Conservation (phyloP, 2,329 filamentous ascomycete genomes). For the Trematosphaeria pertusa region DNA sequence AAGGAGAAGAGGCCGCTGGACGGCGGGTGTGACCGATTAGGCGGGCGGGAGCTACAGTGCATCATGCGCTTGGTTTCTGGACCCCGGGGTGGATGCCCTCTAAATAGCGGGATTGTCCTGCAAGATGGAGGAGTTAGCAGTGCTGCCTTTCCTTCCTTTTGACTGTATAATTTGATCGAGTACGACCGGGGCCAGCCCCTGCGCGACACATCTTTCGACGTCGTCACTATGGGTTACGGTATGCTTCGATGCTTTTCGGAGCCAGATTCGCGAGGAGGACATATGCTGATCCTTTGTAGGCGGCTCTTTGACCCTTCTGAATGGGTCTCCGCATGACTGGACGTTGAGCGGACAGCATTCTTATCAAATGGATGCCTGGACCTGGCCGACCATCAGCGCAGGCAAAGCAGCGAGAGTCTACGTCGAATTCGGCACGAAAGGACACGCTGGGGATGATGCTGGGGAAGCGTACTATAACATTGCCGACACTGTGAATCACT, state of each 20-base stretch:
- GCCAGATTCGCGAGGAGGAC: neutral
- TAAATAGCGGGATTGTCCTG: neutral
- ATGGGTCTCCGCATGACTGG: slow-evolving; percentile 51
- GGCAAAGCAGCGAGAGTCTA: slow-evolving; percentile 40
- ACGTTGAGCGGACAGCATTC: slow-evolving; percentile 34
- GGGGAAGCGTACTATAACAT: slow-evolving; percentile 46
- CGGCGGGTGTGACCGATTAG: slow-evolving; percentile 10
- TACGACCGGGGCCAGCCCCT: neutral
- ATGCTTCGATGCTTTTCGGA: neutral
- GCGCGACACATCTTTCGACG: slow-evolving; percentile 1
- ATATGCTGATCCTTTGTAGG: slow-evolving; percentile 25
- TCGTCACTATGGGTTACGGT: slow-evolving; percentile 36
- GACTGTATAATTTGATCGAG: too few relatives aligned
- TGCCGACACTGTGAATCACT: slow-evolving; percentile 35
- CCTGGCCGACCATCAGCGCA: slow-evolving; percentile 42
- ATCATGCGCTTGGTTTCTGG: neutral
- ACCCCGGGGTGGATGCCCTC: neutral
- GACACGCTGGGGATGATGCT: slow-evolving; percentile 39
- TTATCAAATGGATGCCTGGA: slow-evolving; percentile 50
- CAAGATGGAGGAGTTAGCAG: too few relatives aligned
- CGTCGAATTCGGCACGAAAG: slow-evolving; percentile 40
- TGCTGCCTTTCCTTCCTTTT: neutral
- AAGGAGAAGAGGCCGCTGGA: neutral
- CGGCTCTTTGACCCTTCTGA: slow-evolving; percentile 48
- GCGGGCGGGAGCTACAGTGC: slow-evolving; percentile 2